Evolutionary conservation across 2,329 filamentous ascomycete species (phyloP).

Genomic region (Ceratocystis albifundus): DNA sequence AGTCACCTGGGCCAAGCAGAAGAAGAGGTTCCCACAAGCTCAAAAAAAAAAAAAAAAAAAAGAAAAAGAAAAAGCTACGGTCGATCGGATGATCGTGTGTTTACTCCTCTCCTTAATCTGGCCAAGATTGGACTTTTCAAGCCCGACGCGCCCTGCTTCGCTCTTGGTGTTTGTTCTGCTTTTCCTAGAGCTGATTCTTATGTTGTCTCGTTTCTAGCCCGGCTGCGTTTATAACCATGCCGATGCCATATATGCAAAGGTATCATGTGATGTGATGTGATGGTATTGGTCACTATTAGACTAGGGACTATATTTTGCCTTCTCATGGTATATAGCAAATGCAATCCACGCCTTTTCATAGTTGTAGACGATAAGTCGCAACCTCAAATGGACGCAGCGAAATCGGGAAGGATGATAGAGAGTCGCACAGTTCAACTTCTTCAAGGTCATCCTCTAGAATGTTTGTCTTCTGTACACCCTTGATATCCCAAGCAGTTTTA

Average conservation of each 20-base stretch:
- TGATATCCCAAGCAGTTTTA: constrained; percentile 55
- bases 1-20: not conserved
- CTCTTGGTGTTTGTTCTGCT: no score
- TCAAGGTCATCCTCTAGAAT: constrained; percentile 77
- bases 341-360: constrained; percentile 24
- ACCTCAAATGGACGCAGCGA: constrained; percentile 73
- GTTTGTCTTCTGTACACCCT: constrained; percentile 72
- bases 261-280: not conserved
- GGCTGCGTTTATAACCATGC: no score
- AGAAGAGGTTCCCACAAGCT: not conserved
- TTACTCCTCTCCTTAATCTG: no score
- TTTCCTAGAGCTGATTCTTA: no score
- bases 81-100: not conserved
- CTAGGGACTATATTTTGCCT: no score
- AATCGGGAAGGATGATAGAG: constrained; percentile 43
- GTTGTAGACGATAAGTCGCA: constrained; percentile 59
- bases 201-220: no score
- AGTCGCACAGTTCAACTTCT: constrained; percentile 40
- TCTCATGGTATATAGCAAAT: not conserved
- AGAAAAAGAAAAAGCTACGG: not conserved
- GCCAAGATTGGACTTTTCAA: no score
- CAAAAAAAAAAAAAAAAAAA: no score
- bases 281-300: not conserved
- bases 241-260: not conserved
- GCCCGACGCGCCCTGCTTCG: no score